A percentile compares a stretch with the other conserved stretches of the same genome.
These are phyloP conservation scores for Cymbopogon flexuosus DNA, from an alignment of 202 grass and related monocot genomes.

Conservation along the genomic window DNA sequence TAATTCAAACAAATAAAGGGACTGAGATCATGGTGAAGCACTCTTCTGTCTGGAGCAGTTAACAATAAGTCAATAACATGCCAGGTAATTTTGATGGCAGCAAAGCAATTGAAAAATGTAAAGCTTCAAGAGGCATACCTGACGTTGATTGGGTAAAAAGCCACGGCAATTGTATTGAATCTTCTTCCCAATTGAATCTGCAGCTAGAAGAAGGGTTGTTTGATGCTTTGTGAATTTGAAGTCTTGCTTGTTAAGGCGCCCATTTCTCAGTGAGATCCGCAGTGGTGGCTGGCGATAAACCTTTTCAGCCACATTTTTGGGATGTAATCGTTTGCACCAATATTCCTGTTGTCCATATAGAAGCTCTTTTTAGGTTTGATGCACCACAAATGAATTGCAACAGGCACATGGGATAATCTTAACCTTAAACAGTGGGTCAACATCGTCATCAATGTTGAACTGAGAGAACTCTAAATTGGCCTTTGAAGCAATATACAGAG, in stretches of 20 bases:
- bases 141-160: slow-evolving; percentile 85
- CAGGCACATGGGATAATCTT: not conserved
- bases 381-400: slow-evolving; percentile 10
- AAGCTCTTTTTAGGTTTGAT: slow-evolving; percentile 8
- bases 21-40: not conserved
- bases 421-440: slow-evolving; percentile 98
- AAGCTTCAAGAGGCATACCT: slow-evolving; percentile 49
- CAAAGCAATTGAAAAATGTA: slow-evolving; percentile 10
- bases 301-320: slow-evolving; percentile 92
- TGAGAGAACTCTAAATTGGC: slow-evolving; percentile 94
- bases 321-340: slow-evolving; percentile 96
- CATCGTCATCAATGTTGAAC: slow-evolving; percentile 96
- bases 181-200: slow-evolving; percentile 75
- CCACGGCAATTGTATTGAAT: slow-evolving; percentile 82
- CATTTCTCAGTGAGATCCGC: slow-evolving; percentile 69
- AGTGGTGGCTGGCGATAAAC: slow-evolving; percentile 87
- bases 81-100: not conserved
- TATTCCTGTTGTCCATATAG: slow-evolving; percentile 64
- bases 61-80: slow-evolving; percentile 11
- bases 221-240: slow-evolving; percentile 89
- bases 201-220: slow-evolving; percentile 61
- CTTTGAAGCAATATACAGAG: slow-evolving; percentile 95
- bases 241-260: slow-evolving; percentile 85
- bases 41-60: not conserved
- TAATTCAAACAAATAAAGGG: slow-evolving; percentile 1